These are phyloP conservation scores for Coemansia sp. DNA, from an alignment of 192 early-diverging fungal species.

Conservation along the genomic window DNA sequence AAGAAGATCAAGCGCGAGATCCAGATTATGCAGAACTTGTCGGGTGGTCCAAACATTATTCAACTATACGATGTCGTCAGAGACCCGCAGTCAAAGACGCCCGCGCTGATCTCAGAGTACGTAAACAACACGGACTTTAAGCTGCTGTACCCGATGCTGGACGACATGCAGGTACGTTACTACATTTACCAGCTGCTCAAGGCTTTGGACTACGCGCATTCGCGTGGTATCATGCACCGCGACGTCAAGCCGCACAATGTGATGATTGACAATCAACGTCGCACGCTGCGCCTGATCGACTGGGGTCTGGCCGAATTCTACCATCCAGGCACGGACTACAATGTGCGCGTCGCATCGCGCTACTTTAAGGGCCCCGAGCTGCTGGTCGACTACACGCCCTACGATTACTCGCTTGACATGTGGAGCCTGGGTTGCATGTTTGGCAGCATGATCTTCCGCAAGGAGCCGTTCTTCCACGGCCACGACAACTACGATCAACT, in stretches of 20 bases:
- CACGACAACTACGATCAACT: slow-evolving; percentile 99
- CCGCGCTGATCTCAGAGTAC: slow-evolving; percentile 94
- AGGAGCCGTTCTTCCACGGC: slow-evolving; percentile 99
- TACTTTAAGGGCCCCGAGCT: slow-evolving; percentile 99
- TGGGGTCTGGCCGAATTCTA: slow-evolving; percentile 99
- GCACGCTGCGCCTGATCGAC: slow-evolving; percentile 92
- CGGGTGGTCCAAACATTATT: slow-evolving; percentile 92
- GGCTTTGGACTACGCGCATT: slow-evolving; percentile 97
- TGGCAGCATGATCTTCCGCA: slow-evolving; percentile 99
- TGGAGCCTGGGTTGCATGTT: slow-evolving; percentile 99
- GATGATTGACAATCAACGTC: slow-evolving; percentile 98
- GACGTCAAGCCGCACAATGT: slow-evolving; percentile 99
- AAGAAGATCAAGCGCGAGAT: slow-evolving; percentile 99
- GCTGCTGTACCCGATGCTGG: slow-evolving; percentile 88
- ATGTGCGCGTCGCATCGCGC: slow-evolving; percentile 96
- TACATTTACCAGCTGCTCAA: slow-evolving; percentile 97
- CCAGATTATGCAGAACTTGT: slow-evolving; percentile 96
- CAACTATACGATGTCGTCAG: slow-evolving; percentile 90
- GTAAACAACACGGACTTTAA: slow-evolving; percentile 99
- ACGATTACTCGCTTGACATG: slow-evolving; percentile 99
- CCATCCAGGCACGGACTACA: slow-evolving; percentile 94
- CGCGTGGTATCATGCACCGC: slow-evolving; percentile 98
- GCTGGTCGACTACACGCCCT: slow-evolving; percentile 96
- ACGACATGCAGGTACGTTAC: slow-evolving; percentile 92
- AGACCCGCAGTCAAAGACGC: slow-evolving; percentile 95